Base-by-base conservation (phyloP, 1,284 basidiomycete genomes). In the Puccinia sorghi region DNA sequence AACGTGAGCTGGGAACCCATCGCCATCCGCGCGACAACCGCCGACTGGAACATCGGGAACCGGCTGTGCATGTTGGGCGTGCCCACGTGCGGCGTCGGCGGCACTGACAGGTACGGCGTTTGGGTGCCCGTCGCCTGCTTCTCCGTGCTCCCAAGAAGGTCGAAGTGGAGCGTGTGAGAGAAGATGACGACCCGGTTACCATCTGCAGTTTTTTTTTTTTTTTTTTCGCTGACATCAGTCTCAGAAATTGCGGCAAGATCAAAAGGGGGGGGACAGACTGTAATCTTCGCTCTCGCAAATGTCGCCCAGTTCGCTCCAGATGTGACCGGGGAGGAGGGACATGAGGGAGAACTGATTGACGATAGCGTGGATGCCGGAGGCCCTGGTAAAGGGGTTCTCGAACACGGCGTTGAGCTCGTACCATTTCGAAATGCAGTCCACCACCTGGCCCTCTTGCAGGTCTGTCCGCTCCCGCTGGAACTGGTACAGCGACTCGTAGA, bases 131-230 rank as follows among this genome's bases (percentile, higher is more conserved):
- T 12, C 20, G 3, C 7, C 4, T 20, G 7, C 15, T n/a, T 3
- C 2, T 50, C 46, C 46, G 41, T 32, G 39, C 37, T 46, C 9
- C 32, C 54, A 0, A 73, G 57, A 1, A 73, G 72, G 22, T 54
- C n/a, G 22, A 73, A 61, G 27, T 73, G 72, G 15, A 73, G 57
- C 3, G 72, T 73, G 20, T 73, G 72, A 25, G 56, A 73, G 25
- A 73, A 73, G 15, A 73, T 41, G 5, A 73, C 72, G 43, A 57
- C 56, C 46, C 72, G 54, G 43, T 73, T 73, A 1, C 72, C 72
- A 50, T 48, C 72, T 73, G 11, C 13, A 17, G n/a, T n/a, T n/a
- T n/a, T n/a, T n/a, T n/a, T n/a, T n/a, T n/a, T n/a, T n/a, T n/a
- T n/a, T n/a, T n/a, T n/a, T n/a, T n/a, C n/a, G n/a, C n/a, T n/a